These are phyloP conservation scores for Xenosphaeropsis pyriputrescens DNA, from an alignment of 2,329 filamentous ascomycete species.

Conservation along the genomic window DNA sequence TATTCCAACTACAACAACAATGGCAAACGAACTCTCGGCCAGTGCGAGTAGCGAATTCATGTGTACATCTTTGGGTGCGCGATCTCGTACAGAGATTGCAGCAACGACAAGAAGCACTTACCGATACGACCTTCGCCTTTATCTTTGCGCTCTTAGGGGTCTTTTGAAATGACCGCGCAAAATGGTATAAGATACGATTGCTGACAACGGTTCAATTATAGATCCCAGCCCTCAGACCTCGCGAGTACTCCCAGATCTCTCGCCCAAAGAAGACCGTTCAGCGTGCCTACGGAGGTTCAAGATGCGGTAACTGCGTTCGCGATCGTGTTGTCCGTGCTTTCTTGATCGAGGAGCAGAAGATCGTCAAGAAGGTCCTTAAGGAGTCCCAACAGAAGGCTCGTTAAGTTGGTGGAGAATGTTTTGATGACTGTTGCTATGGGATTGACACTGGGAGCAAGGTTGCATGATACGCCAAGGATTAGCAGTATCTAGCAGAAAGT, in stretches of 20 bases:
- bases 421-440: conserved; percentile 15
- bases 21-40: too few relatives aligned
- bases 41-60: background rate
- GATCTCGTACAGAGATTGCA: background rate
- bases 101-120: background rate
- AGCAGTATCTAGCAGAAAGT: conserved; percentile 18
- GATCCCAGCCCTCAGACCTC: conserved; percentile 93
- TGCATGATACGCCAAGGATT: conserved; percentile 18
- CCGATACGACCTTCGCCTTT: background rate
- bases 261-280: conserved; percentile 99
- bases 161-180: background rate
- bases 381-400: conserved; percentile 63
- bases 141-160: too few relatives aligned
- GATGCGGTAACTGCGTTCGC: conserved; percentile 97
- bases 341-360: conserved; percentile 99
- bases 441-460: conserved; percentile 14
- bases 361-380: conserved; percentile 99
- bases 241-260: conserved; percentile 94
- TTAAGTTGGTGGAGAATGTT: conserved; percentile 13
- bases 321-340: conserved; percentile 97
- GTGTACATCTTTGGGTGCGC: background rate
- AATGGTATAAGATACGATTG: conserved; percentile 1
- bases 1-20: too few relatives aligned
- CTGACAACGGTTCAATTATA: conserved; percentile 25
- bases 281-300: conserved; percentile 94